Conservation (phyloP, 1,139 yeast genomes). For the Torulaspora pretoriensis region DNA sequence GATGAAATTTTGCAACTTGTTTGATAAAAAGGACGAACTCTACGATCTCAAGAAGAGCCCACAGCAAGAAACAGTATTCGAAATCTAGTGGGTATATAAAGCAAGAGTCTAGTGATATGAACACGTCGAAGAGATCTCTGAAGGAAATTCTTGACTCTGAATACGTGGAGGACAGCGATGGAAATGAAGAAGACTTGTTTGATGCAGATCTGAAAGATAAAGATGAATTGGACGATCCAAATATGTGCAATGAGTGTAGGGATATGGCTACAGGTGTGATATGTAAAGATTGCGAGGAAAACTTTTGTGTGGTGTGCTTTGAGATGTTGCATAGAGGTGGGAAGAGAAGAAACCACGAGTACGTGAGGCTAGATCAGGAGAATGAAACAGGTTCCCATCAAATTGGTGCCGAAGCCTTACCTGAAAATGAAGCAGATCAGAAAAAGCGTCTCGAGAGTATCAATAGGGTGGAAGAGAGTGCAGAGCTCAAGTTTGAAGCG, state of each 20-base stretch:
- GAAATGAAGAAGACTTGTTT: constrained; percentile 16
- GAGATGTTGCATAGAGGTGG: constrained; percentile 66
- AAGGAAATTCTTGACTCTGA: constrained; percentile 36
- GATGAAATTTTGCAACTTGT: background rate
- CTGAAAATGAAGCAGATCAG: constrained; percentile 21
- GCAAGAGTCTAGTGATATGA: constrained; percentile 7
- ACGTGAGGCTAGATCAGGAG: constrained; percentile 30
- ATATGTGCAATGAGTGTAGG: constrained; percentile 60
- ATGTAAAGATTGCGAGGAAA: constrained; percentile 58
- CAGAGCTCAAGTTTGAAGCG: constrained; percentile 4
- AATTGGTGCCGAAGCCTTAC: constrained; percentile 1
- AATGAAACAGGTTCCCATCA: constrained; percentile 16
- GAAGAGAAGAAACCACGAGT: constrained; percentile 43
- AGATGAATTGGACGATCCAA: constrained; percentile 33
- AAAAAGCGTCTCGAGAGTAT: constrained; percentile 16
- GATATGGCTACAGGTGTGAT: constrained; percentile 61
- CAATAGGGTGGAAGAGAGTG: constrained; percentile 12
- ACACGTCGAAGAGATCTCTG: constrained; percentile 29
- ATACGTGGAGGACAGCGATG: constrained; percentile 32
- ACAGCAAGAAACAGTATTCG: background rate
- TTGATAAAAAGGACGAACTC: background rate
- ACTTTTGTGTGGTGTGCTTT: constrained; percentile 63
- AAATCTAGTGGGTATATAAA: background rate
- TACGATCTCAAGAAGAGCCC: background rate
- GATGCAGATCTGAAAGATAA: constrained; percentile 21